Evolutionary conservation across 1,284 basidiomycete species (phyloP).

Genomic region (Cryptococcus maquisensis): DNA sequence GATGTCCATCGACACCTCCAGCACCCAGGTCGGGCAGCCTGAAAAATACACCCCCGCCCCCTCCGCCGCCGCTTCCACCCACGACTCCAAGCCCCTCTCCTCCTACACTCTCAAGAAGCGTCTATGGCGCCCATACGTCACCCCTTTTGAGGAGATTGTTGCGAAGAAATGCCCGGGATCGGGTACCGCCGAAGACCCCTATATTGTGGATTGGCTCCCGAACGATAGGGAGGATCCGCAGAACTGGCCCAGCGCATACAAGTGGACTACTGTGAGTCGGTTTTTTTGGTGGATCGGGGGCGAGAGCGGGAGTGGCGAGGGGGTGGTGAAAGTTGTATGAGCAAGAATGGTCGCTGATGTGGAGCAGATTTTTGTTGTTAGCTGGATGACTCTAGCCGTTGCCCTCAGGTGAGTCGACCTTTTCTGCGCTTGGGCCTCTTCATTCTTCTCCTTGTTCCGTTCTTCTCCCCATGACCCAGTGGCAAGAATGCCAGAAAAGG

Average conservation of each 20-base stretch:
- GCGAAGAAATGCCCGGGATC: slow-evolving; percentile 42
- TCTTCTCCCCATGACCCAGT: no score
- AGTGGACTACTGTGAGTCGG: slow-evolving; percentile 30
- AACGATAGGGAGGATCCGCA: slow-evolving; percentile 40
- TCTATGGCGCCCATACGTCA: slow-evolving; percentile 40
- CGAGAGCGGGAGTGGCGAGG: no score
- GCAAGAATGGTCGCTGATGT: neutral
- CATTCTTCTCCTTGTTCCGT: no score
- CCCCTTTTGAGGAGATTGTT: slow-evolving; percentile 46
- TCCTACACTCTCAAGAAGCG: slow-evolving; percentile 30
- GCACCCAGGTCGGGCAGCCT: neutral
- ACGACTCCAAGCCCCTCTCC: slow-evolving; percentile 11
- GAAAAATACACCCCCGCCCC: neutral
- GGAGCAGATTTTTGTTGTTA: slow-evolving; percentile 15
- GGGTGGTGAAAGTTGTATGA: no score
- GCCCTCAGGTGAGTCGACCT: slow-evolving; percentile 18
- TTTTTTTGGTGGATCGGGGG: neutral
- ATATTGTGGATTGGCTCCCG: slow-evolving; percentile 44
- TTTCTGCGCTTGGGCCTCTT: no score
- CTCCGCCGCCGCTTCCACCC: neutral
- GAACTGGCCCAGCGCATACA: slow-evolving; percentile 27
- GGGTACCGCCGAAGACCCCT: slow-evolving; percentile 48
- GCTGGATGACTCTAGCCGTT: slow-evolving; percentile 35
- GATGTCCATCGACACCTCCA: no score
- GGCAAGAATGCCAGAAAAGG: no score